These are phyloP conservation scores for Vigna reflexopilosa DNA, from an alignment of 306 rosid species.

Conservation along the genomic window DNA sequence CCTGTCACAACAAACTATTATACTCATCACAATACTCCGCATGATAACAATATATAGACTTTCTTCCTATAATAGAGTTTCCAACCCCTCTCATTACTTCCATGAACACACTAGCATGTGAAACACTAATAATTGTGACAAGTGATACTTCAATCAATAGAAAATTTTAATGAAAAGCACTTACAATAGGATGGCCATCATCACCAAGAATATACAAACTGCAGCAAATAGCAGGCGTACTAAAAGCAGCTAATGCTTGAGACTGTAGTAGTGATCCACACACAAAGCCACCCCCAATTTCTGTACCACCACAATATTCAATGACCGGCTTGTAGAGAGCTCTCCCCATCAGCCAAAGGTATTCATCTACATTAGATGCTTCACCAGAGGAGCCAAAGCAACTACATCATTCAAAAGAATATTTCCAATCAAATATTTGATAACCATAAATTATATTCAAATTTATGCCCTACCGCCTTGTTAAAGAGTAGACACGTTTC, in stretches of 20 bases:
- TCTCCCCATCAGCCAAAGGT: conserved; percentile 98
- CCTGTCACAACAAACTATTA: too few species aligned
- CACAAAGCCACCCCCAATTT: conserved; percentile 91
- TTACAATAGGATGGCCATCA: conserved; percentile 78
- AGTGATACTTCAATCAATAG: conserved; percentile 9
- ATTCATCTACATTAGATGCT: conserved; percentile 92
- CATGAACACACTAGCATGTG: conserved; percentile 6
- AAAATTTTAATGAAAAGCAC: conserved; percentile 45
- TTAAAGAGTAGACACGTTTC: conserved; percentile 13
- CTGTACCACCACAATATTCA: conserved; percentile 98
- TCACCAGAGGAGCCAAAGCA: conserved; percentile 96
- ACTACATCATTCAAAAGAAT: conserved; percentile 53
- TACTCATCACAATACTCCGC: too few species aligned
- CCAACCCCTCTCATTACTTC: too few species aligned
- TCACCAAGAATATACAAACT: conserved; percentile 78
- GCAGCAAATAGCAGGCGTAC: conserved; percentile 95
- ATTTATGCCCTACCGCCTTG: conserved; percentile 14
- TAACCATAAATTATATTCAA: conserved; percentile 34
- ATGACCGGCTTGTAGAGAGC: conserved; percentile 89
- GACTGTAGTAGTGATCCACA: conserved; percentile 87
- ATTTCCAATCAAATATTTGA: conserved; percentile 39
- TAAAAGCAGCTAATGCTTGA: conserved; percentile 93
- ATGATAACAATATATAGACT: too few species aligned
- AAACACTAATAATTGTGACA: conserved; percentile 7
- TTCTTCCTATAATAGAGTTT: too few species aligned